Conservation (phyloP, 371 early-diverging fungal species). For the Mortierella sp. region DNA sequence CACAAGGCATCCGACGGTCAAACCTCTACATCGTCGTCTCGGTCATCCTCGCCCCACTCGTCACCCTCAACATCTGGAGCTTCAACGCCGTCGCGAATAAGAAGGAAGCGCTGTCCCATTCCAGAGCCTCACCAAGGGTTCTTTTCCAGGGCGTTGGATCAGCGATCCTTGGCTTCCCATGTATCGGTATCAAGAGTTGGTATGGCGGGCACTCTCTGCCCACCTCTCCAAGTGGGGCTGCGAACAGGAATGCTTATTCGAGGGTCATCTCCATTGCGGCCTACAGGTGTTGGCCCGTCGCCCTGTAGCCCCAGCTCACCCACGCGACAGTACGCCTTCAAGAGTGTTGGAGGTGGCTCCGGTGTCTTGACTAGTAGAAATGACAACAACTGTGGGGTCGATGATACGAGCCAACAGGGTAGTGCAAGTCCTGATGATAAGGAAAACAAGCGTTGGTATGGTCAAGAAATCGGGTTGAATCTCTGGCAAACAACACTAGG, state of each 20-base stretch:
- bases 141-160: slow-evolving; percentile 54
- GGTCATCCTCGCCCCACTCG: slow-evolving; percentile 35
- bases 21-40: slow-evolving; percentile 31
- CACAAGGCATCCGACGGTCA: slow-evolving; percentile 23
- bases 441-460: slow-evolving; percentile 56
- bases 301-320: slow-evolving; percentile 18
- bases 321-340: slow-evolving; percentile 27
- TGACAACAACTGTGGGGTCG: slow-evolving; percentile 13
- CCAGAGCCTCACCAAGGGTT: slow-evolving; percentile 56
- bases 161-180: slow-evolving; percentile 54
- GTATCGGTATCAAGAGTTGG: slow-evolving; percentile 53
- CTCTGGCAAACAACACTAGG: slow-evolving; percentile 57
- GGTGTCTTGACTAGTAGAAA: slow-evolving; percentile 14
- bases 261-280: slow-evolving; percentile 50
- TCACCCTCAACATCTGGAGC: slow-evolving; percentile 49
- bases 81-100: slow-evolving; percentile 43
- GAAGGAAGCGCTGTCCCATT: slow-evolving; percentile 46
- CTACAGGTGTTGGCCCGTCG: slow-evolving; percentile 9
- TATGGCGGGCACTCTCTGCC: slow-evolving; percentile 46
- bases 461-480: slow-evolving; percentile 50
- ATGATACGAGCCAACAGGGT: slow-evolving; percentile 8
- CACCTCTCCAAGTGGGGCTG: slow-evolving; percentile 48
- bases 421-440: slow-evolving; percentile 32
- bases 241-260: slow-evolving; percentile 45
- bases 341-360: slow-evolving; percentile 6